These are phyloP conservation scores for Cephaloascus albidus DNA, from an alignment of 805 yeast genomes.

Conservation along the genomic window DNA sequence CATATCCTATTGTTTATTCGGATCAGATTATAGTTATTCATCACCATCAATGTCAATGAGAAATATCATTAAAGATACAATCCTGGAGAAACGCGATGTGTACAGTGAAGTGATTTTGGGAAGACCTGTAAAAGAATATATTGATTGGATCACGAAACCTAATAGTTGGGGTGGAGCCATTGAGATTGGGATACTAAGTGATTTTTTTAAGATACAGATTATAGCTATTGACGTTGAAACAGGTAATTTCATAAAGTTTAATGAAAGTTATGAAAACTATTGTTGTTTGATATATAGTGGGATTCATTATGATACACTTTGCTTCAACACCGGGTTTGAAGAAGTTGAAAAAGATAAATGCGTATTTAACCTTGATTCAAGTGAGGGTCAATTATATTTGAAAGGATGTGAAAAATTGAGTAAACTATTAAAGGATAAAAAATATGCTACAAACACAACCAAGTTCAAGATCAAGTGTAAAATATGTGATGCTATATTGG, in stretches of 20 bases:
- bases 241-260: constrained; percentile 46
- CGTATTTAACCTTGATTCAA: constrained; percentile 27
- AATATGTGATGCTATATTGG: constrained; percentile 38
- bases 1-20: constrained; percentile 39
- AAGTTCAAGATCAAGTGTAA: constrained; percentile 49
- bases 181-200: constrained; percentile 55
- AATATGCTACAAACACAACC: constrained; percentile 59
- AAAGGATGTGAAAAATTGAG: constrained; percentile 31
- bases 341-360: constrained; percentile 24
- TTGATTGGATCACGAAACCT: constrained; percentile 48
- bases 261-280: constrained; percentile 25
- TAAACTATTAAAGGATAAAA: constrained; percentile 32
- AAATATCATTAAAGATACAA: constrained; percentile 36
- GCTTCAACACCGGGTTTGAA: constrained; percentile 18
- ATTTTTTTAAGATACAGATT: constrained; percentile 40
- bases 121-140: constrained; percentile 34
- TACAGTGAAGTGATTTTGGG: constrained; percentile 56
- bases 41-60: constrained; percentile 42
- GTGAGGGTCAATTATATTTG: constrained; percentile 20
- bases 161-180: constrained; percentile 83
- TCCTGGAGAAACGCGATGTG: constrained; percentile 24
- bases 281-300: constrained; percentile 59
- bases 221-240: constrained; percentile 59
- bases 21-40: constrained; percentile 20
- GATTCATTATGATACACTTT: constrained; percentile 62